Conservation (phyloP, 1,284 basidiomycete genomes). For the Malassezia psittaci region DNA sequence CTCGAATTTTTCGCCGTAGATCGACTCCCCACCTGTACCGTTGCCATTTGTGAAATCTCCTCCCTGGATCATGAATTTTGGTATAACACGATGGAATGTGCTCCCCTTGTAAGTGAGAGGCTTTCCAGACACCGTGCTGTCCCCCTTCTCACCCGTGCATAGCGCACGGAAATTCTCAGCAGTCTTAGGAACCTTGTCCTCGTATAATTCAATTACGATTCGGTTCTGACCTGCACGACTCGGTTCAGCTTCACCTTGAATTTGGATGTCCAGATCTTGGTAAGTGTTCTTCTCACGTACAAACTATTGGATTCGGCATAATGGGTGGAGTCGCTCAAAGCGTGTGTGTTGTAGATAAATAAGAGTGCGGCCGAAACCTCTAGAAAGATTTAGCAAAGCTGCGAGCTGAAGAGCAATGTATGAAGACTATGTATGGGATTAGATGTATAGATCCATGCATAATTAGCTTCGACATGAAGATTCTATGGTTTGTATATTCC, state of each 20-base stretch:
- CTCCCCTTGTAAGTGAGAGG: constrained; percentile 69
- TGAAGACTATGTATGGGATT: too few species aligned
- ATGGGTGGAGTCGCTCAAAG: background rate
- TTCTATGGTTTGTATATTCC: too few species aligned
- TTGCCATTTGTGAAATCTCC: constrained; percentile 61
- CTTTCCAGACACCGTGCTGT: constrained; percentile 57
- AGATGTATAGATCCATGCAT: too few species aligned
- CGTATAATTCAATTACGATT: constrained; percentile 70
- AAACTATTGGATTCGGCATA: constrained; percentile 18
- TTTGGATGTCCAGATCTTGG: constrained; percentile 32
- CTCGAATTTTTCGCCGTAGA: constrained; percentile 63
- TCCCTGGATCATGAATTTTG: constrained; percentile 69
- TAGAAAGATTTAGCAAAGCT: background rate
- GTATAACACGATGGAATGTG: constrained; percentile 33
- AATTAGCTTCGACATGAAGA: too few species aligned
- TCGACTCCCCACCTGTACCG: constrained; percentile 71
- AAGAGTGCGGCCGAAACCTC: background rate
- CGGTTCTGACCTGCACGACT: constrained; percentile 49
- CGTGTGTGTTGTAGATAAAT: background rate
- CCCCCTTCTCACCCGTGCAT: constrained; percentile 74
- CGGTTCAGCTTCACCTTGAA: constrained; percentile 22
- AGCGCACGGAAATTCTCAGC: constrained; percentile 80
- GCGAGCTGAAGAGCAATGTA: too few species aligned
- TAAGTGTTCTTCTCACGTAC: constrained; percentile 7
- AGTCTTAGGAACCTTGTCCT: constrained; percentile 66